A percentile compares a stretch with the other conserved stretches of the same genome.
phyloP scores from a whole-genome alignment of 768 basidiomycete genomes.

The Lactarius sp. region DNA sequence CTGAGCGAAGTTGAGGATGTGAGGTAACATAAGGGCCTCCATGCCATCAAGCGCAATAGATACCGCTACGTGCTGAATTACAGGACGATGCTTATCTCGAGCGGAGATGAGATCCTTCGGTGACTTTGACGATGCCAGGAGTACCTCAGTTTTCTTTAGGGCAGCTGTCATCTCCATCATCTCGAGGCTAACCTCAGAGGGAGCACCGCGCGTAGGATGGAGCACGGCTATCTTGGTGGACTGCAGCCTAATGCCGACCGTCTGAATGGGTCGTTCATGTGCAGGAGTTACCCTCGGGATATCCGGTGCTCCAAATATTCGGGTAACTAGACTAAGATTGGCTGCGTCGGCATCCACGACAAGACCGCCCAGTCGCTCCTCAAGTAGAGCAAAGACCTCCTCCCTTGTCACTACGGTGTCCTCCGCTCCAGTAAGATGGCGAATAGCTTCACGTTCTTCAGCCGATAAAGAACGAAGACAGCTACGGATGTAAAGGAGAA shows the following conservation, averaged over 20 bases:
- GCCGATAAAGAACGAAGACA: conserved; percentile 45
- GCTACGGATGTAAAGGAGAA: conserved; percentile 74
- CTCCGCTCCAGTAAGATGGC: conserved; percentile 21
- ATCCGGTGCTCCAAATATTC: conserved; percentile 18
- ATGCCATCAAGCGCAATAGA: conserved; percentile 18
- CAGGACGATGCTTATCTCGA: conserved; percentile 17
- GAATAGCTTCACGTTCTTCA: conserved; percentile 30
- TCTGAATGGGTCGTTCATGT: conserved; percentile 1
- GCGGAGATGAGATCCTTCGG: conserved; percentile 12
- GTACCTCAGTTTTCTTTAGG: conserved; percentile 14
- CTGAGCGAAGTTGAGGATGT: conserved; percentile 23
- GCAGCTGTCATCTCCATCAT: conserved; percentile 4
- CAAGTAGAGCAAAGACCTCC: conserved; percentile 18
- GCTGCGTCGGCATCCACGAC: conserved; percentile 16
- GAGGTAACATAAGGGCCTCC: conserved; percentile 24
- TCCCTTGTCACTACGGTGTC: conserved; percentile 22
- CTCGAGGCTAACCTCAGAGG: conserved; percentile 16
- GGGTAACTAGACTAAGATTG: conserved; percentile 21
- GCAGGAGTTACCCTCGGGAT: background rate
- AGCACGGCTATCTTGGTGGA: conserved; percentile 11
- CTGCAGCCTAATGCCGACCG: conserved; percentile 1
- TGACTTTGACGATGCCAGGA: conserved; percentile 12
- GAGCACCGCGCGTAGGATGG: conserved; percentile 16
- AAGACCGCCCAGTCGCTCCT: conserved; percentile 16
- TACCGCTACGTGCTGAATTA: conserved; percentile 18